phyloP scores from a whole-genome alignment of 2,329 filamentous ascomycete genomes.

The Diaporthe citri region DNA sequence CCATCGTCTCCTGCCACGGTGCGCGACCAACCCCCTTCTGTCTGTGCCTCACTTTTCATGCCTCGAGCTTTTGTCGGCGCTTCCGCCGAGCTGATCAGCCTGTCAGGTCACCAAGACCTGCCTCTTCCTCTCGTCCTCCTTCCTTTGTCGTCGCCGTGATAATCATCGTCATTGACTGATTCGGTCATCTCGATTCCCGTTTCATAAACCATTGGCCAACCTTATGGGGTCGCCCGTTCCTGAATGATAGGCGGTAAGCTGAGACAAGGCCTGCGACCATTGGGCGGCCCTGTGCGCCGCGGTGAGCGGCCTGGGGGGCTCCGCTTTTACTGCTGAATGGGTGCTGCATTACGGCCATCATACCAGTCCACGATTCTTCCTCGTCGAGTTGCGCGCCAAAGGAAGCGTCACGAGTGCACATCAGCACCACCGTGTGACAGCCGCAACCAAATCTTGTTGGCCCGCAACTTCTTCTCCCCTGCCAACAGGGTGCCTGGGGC shows the following conservation, averaged over 20 bases:
- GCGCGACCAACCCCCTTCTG: background rate
- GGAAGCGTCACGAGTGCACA: conserved; percentile 26
- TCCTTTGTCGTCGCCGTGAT: conserved; percentile 19
- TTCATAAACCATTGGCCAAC: conserved; percentile 19
- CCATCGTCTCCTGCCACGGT: background rate
- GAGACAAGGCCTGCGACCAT: conserved; percentile 37
- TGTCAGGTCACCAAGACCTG: background rate
- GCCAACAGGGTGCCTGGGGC: conserved; percentile 4
- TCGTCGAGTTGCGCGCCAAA: conserved; percentile 24
- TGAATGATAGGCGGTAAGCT: conserved; percentile 39
- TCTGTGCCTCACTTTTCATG: background rate
- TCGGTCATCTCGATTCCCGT: conserved; percentile 25
- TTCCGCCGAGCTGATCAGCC: conserved; percentile 22
- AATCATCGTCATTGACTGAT: conserved; percentile 4
- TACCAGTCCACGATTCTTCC: conserved; percentile 21
- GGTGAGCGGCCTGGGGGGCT: conserved; percentile 16
- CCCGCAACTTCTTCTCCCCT: conserved; percentile 11
- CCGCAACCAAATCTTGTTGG: conserved; percentile 17
- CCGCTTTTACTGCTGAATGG: conserved; percentile 31
- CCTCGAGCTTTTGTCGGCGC: conserved; percentile 16
- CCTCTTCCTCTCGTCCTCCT: conserved; percentile 13
- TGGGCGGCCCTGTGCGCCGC: conserved; percentile 26
- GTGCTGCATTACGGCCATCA: conserved; percentile 28
- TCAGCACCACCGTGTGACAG: conserved; percentile 15
- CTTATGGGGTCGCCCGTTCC: conserved; percentile 9